These are phyloP conservation scores for Eutrema heterophyllum DNA, from an alignment of 345 rosid genomes.

Conservation along the genomic window DNA sequence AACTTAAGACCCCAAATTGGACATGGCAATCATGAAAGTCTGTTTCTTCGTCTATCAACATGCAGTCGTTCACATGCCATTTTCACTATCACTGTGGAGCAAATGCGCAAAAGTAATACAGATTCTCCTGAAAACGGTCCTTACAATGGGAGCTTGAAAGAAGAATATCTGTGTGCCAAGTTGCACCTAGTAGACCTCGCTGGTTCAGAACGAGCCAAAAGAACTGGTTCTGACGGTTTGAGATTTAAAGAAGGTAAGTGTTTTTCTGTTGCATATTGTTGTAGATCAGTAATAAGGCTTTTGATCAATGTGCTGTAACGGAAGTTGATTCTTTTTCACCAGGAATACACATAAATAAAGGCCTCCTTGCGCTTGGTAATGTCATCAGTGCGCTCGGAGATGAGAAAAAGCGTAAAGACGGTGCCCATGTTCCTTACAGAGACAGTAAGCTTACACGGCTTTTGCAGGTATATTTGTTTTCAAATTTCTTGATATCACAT, in stretches of 20 bases:
- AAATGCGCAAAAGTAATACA: conserved; percentile 74
- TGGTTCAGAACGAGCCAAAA: conserved; percentile 96
- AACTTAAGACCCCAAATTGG: neutral
- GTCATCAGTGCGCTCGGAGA: conserved; percentile 99
- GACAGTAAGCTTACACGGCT: conserved; percentile 98
- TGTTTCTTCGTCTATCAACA: conserved; percentile 17
- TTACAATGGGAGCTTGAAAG: conserved; percentile 58
- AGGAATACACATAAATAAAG: conserved; percentile 98
- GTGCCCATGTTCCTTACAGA: conserved; percentile 90
- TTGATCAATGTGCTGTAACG: conserved; percentile 9
- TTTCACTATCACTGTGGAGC: conserved; percentile 95
- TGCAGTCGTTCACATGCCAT: conserved; percentile 98
- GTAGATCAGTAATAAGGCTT: neutral
- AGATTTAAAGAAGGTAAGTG: conserved; percentile 94
- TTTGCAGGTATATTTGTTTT: conserved; percentile 62
- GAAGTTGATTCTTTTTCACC: conserved; percentile 25
- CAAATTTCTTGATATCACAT: neutral
- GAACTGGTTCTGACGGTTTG: conserved; percentile 96
- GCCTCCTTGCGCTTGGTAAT: conserved; percentile 98
- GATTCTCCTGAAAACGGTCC: conserved; percentile 46
- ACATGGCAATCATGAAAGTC: neutral
- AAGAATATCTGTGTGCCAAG: conserved; percentile 96
- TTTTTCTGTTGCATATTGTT: neutral
- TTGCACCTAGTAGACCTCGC: conserved; percentile 98
- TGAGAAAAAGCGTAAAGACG: conserved; percentile 95